A percentile compares a stretch with the other conserved stretches of the same genome.
phyloP scores from a whole-genome alignment of 495 filamentous ascomycete species.

The Rusavskia elegans region DNA sequence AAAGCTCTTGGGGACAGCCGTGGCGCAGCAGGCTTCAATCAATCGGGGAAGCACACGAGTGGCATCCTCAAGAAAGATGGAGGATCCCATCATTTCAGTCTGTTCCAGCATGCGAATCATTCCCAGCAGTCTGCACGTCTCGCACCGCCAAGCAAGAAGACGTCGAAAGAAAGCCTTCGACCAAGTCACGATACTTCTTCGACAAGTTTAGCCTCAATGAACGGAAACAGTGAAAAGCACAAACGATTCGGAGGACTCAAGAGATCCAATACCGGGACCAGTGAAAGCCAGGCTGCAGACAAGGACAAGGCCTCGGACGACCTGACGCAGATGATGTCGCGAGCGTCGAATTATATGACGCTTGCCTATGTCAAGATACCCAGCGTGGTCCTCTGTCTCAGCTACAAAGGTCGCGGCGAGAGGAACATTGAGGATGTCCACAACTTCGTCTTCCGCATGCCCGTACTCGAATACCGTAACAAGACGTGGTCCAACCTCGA shows the following conservation, averaged over 20 bases:
- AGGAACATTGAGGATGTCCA: constrained; percentile 94
- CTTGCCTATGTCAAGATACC: constrained; percentile 89
- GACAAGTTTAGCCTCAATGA: constrained; percentile 30
- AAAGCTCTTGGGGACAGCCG: constrained; percentile 30
- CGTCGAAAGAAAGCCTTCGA: constrained; percentile 49
- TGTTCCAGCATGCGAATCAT: constrained; percentile 28
- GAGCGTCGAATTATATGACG: constrained; percentile 94
- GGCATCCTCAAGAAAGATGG: constrained; percentile 11
- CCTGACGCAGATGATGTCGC: constrained; percentile 92
- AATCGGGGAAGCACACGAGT: constrained; percentile 1
- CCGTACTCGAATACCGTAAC: constrained; percentile 87
- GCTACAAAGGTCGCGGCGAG: constrained; percentile 90
- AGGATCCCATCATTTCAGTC: constrained; percentile 31
- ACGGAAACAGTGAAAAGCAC: constrained; percentile 28
- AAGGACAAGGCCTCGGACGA: constrained; percentile 61
- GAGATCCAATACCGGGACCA: constrained; percentile 27
- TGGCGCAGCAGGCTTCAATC: constrained; percentile 15
- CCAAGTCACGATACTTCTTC: constrained; percentile 31
- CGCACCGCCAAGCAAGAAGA: constrained; percentile 35
- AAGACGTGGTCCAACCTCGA: constrained; percentile 99
- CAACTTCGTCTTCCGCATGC: constrained; percentile 91
- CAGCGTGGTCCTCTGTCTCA: constrained; percentile 84
- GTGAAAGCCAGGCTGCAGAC: constrained; percentile 32
- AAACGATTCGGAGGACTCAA: constrained; percentile 31
- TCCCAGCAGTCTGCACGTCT: constrained; percentile 6